Evolutionary conservation across 768 basidiomycete genomes (phyloP).

Genomic region (Pulveroboletus frians): DNA sequence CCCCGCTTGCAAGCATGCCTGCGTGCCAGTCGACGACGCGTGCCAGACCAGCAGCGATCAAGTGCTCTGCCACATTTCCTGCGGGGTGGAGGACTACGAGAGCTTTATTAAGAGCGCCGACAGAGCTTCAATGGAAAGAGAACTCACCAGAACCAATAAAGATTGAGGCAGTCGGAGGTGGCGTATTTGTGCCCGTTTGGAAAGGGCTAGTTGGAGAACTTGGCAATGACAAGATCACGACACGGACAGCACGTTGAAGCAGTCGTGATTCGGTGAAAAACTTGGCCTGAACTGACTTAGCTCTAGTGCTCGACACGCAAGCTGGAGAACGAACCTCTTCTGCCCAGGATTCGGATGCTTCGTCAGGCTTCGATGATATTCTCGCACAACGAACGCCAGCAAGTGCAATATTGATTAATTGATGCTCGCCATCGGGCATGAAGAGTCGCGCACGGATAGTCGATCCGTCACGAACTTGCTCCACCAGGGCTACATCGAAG

Average conservation of each 20-base stretch:
- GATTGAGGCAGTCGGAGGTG: constrained; percentile 67
- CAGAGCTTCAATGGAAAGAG: neutral
- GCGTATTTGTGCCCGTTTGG: constrained; percentile 49
- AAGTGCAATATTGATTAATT: constrained; percentile 79
- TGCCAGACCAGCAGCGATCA: constrained; percentile 80
- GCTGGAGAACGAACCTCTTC: constrained; percentile 65
- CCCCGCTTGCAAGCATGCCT: constrained; percentile 79
- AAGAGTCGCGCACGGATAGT: constrained; percentile 84
- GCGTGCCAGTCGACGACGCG: constrained; percentile 97
- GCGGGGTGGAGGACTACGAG: constrained; percentile 76
- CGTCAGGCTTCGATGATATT: constrained; percentile 64
- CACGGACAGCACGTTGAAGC: constrained; percentile 72
- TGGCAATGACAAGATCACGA: constrained; percentile 76
- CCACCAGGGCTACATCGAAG: constrained; percentile 66
- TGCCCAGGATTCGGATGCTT: constrained; percentile 75
- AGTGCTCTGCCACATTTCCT: constrained; percentile 89
- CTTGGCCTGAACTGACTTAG: constrained; percentile 58
- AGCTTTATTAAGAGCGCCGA: neutral
- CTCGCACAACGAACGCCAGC: constrained; percentile 79
- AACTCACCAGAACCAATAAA: constrained; percentile 81
- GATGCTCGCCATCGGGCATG: constrained; percentile 86
- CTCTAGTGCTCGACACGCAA: neutral
- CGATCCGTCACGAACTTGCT: constrained; percentile 90
- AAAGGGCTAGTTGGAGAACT: constrained; percentile 77
- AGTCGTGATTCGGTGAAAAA: constrained; percentile 90